Percentiles rank a stretch among this genome's conserved stretches.
Evolutionary conservation across 1,284 basidiomycete species (phyloP).

Genomic region (Phellopilus nigrolimitatus): DNA sequence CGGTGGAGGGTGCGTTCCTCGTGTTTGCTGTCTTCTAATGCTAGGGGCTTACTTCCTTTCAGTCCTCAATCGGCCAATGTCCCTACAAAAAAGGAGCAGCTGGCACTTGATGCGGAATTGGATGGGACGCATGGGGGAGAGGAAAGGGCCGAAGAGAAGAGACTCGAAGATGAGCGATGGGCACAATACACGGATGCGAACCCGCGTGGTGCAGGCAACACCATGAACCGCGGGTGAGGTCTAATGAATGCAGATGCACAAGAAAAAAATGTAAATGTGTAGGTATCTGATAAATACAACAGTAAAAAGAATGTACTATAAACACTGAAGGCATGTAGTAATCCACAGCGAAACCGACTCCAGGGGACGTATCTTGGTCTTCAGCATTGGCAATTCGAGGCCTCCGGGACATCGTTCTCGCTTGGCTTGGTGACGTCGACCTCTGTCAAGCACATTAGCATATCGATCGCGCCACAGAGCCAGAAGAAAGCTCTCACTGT

Average conservation of each 20-base stretch:
- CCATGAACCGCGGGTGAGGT: slow-evolving; percentile 84
- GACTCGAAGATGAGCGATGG: slow-evolving; percentile 85
- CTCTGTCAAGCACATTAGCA: no score
- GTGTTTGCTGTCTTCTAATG: slow-evolving; percentile 1
- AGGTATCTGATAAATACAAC: slow-evolving; percentile 13
- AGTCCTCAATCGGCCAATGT: slow-evolving; percentile 66
- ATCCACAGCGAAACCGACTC: slow-evolving; percentile 20
- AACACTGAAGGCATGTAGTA: slow-evolving; percentile 16
- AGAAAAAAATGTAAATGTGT: slow-evolving; percentile 19
- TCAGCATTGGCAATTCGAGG: slow-evolving; percentile 73
- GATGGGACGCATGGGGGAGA: slow-evolving; percentile 75
- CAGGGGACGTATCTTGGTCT: no score
- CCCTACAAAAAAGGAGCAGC: slow-evolving; percentile 73
- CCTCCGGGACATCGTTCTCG: slow-evolving; percentile 65
- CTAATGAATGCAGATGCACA: not conserved
- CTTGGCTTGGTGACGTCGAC: slow-evolving; percentile 75
- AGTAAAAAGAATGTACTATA: slow-evolving; percentile 12
- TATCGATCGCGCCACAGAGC: slow-evolving; percentile 18
- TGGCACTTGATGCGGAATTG: slow-evolving; percentile 74
- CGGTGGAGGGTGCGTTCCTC: slow-evolving; percentile 70
- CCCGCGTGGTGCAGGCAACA: slow-evolving; percentile 85
- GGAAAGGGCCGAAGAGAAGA: slow-evolving; percentile 70
- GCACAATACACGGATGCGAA: slow-evolving; percentile 78
- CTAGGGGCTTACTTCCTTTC: slow-evolving; percentile 19
- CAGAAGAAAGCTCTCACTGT: slow-evolving; percentile 47